These are phyloP conservation scores for Phialocephala subalpina DNA, from an alignment of 2,329 filamentous ascomycete genomes.

Conservation along the genomic window DNA sequence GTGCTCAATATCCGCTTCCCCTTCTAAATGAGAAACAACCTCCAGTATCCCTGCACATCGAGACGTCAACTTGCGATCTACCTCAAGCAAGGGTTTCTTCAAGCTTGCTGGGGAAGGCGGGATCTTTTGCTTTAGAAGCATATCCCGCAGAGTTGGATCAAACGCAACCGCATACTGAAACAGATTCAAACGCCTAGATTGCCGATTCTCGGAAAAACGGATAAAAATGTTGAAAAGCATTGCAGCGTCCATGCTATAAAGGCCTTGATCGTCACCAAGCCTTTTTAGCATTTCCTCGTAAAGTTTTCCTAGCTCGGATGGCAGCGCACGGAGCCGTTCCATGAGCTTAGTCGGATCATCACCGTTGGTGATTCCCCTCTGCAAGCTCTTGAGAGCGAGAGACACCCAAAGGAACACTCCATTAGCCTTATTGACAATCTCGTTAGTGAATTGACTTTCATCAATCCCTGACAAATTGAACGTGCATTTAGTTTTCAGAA, in stretches of 20 bases:
- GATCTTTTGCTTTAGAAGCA: too few species aligned
- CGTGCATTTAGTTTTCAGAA: neutral
- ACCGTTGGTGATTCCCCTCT: conserved; percentile 10
- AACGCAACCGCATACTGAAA: too few species aligned
- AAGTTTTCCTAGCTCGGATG: conserved; percentile 11
- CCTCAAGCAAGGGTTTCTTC: too few species aligned
- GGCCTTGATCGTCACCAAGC: conserved; percentile 7
- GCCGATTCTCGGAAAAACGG: too few species aligned
- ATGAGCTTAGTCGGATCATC: conserved; percentile 21
- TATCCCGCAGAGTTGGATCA: too few species aligned
- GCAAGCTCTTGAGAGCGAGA: conserved; percentile 13
- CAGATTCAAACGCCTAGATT: too few species aligned
- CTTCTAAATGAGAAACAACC: too few species aligned
- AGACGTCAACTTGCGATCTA: too few species aligned
- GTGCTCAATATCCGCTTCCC: too few species aligned
- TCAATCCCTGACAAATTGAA: neutral
- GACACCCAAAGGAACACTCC: conserved; percentile 23
- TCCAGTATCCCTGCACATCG: too few species aligned
- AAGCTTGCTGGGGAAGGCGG: too few species aligned
- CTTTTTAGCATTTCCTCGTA: conserved; percentile 9
- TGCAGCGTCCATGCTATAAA: conserved; percentile 11
- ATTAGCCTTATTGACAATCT: conserved; percentile 9
- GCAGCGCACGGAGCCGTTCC: conserved; percentile 11
- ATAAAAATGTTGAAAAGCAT: too few species aligned
- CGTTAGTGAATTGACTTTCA: neutral